Base-by-base conservation (phyloP, 2,329 filamentous ascomycete genomes). In the Ascochyta clinopodiicola region DNA sequence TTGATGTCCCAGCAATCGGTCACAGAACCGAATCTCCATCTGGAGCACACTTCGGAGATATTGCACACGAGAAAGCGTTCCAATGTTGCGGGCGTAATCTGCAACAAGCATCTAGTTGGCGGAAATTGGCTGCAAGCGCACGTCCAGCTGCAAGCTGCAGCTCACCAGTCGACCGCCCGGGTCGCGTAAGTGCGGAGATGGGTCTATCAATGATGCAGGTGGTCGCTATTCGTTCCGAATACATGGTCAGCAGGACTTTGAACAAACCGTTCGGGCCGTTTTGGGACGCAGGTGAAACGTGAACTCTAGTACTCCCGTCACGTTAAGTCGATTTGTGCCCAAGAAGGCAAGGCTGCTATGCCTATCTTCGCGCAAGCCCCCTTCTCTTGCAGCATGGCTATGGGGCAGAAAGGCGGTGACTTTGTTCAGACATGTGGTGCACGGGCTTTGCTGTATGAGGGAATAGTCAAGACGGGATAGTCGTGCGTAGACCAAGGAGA, bases 401-500 rank as follows among this genome's bases (percentile, higher is more conserved):
- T 36, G 35, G 48, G 53, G 52, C 51, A 62, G 61, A 67, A 63
- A 56, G 62, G 67, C 64, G 64, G 62, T 69, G 57, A 56, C 60
- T 13, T 46, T 35, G 56, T 51, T 42, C 37, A 51, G 52, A 44
- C 48, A 42, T 45, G 44, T 36, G 50, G 49, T 47, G 37, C 29
- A 47, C 29, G 44, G 36, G 25, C 32, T 39, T 46, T 42, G 35
- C 27, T 44, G 44, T 44, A 25, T 34, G 37, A 42, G 37, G 25
- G 36, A 32, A 43, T 52, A 46, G 48, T 19, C 44, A 57, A 44
- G 51, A 60, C 49, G 53, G 61, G 53, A 54, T 50, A 40, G 40
- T 54, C 52, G 55, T 51, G 49, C 47, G 53, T 56, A 51, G 46
- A 56, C 57, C 57, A 56, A 60, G 49, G 45, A 51, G 51, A 61